Base-by-base conservation (phyloP, 306 rosid genomes). In the Vigna radiata region DNA sequence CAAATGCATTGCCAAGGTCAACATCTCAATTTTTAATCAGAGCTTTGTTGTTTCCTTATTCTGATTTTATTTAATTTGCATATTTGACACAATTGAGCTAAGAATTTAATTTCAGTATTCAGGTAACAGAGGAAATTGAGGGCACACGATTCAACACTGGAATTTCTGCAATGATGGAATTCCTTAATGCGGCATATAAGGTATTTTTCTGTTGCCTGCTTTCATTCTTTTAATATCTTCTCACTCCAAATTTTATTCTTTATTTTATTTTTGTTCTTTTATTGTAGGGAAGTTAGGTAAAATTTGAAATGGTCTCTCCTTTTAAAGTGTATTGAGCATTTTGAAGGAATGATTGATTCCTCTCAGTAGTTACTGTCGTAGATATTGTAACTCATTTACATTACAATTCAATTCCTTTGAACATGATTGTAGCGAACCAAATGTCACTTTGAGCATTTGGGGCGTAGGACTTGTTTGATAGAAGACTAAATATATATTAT, bases 131-230 rank as follows among this genome's bases (percentile, higher is more conserved):
- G 79, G 99, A 95, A 88, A 89, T 95, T 75, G 97, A 95, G 81
- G 92, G 85, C 50, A 92, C 97, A 16, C 88, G 99, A 33, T 95
- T 95, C 87, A 92, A 95, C 85, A 95, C 99, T 63, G 99, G 99
- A 88, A 92, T 92, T 82, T 92, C 99, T 21, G 93, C 99, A 19
- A 92, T 92, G 96, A 95, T 95, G 99, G 99, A 95, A 83, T 92
- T 92, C 88, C 81, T 92, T 73, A 95, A 95, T 78, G 92, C 82
- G 29, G 97, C 96, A 73, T 92, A 92, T 46, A 95, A 90, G 97
- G 97, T 93, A 70, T 43, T 47, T 61, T 55, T 49, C 27, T n/a
- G 5, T 72, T 56, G 64, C 53, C 67, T 13, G 2, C 31, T 68
- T 60, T 8, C 31, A 19, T 39, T 66, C 59, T 48, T 75, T 50